Conservation (phyloP, 2,329 filamentous ascomycete species). For the Colletotrichum lupini region DNA sequence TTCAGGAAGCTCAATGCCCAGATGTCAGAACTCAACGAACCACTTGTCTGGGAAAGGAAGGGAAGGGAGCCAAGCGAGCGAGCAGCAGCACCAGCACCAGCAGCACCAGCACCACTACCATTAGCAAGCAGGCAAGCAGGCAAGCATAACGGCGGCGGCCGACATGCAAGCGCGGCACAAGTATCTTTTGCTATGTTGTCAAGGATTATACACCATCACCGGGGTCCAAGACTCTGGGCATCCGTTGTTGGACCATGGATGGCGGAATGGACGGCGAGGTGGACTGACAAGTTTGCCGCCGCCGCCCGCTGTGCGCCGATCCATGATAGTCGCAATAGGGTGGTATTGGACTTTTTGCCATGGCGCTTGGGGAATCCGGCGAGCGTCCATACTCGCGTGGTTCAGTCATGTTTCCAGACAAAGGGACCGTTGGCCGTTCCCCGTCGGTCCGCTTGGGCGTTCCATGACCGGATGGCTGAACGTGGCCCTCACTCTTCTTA, state of each 20-base stretch:
- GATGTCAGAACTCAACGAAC: constrained; percentile 26
- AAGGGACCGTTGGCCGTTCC: constrained; percentile 32
- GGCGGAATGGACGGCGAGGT: neutral
- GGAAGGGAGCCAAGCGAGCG: constrained; percentile 17
- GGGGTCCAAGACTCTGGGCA: constrained; percentile 29
- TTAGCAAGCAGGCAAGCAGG: too few relatives aligned
- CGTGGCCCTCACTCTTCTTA: constrained; percentile 31
- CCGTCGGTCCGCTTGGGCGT: constrained; percentile 31
- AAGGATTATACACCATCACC: neutral
- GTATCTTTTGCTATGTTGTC: constrained; percentile 9
- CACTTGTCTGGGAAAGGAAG: constrained; percentile 21
- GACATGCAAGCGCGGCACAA: constrained; percentile 12
- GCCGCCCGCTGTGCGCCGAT: constrained; percentile 17
- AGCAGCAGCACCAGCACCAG: neutral
- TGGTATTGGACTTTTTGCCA: neutral
- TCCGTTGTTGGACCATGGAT: neutral
- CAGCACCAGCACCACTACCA: too few relatives aligned
- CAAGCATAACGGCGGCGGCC: neutral
- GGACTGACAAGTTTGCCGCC: constrained; percentile 28
- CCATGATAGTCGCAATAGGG: neutral
- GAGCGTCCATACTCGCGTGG: constrained; percentile 2
- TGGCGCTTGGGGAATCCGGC: constrained; percentile 31
- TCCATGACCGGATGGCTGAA: constrained; percentile 24
- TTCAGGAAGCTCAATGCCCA: constrained; percentile 3
- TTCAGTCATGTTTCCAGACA: constrained; percentile 27